phyloP scores from a whole-genome alignment of 768 basidiomycete genomes.

The Strobilomyces echinocephalus region DNA sequence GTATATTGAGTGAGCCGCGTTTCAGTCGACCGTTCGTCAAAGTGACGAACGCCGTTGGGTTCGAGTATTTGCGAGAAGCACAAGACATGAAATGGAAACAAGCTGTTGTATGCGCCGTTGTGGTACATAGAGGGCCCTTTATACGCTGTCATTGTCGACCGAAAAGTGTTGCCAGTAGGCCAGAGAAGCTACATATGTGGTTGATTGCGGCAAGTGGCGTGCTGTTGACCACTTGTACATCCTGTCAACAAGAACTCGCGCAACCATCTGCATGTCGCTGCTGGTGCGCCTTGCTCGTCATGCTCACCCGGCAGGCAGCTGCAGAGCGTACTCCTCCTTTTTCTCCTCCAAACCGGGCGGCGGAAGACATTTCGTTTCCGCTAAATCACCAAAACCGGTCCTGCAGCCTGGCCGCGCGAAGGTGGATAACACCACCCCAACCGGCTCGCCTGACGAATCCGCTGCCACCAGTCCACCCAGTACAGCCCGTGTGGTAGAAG shows the following conservation, averaged over 20 bases:
- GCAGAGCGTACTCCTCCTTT: constrained; percentile 67
- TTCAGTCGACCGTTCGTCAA: constrained; percentile 1
- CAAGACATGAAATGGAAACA: constrained; percentile 5
- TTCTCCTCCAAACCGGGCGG: constrained; percentile 79
- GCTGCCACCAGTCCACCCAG: constrained; percentile 14
- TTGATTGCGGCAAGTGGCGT: neutral
- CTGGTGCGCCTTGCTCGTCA: constrained; percentile 46
- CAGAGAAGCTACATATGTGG: neutral
- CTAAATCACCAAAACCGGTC: constrained; percentile 56
- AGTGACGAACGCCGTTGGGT: neutral
- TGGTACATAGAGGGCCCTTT: neutral
- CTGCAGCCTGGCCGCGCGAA: constrained; percentile 37
- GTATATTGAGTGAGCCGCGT: constrained; percentile 21
- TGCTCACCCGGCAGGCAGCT: constrained; percentile 37
- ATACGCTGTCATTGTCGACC: neutral
- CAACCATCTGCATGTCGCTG: constrained; percentile 41
- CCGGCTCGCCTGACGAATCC: constrained; percentile 28
- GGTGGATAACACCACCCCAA: constrained; percentile 37
- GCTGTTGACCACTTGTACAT: neutral
- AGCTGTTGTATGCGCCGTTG: neutral
- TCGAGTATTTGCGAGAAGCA: neutral
- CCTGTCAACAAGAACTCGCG: too few relatives aligned
- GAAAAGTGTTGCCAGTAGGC: neutral
- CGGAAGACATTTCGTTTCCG: constrained; percentile 66
- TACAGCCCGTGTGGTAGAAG: constrained; percentile 11